Percentiles rank a stretch among this genome's conserved stretches.
Conservation (phyloP, 768 basidiomycete species). For the Stropharia rugosoannulata region DNA sequence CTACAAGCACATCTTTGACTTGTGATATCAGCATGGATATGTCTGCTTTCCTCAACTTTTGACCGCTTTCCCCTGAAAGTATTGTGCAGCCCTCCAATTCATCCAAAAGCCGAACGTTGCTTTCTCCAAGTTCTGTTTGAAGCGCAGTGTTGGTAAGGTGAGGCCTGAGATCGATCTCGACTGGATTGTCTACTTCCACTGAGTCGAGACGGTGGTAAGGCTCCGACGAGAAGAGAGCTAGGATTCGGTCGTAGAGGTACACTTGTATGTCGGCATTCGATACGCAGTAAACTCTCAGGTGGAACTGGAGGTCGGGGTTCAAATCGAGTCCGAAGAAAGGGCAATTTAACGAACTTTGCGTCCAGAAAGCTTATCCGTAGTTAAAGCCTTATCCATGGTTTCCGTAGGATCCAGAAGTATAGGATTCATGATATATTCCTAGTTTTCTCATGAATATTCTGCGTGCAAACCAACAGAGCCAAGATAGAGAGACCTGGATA, state of each 20-base stretch:
- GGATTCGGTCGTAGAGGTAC: conserved; percentile 77
- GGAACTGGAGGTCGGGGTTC: conserved; percentile 61
- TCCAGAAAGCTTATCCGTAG: conserved; percentile 34
- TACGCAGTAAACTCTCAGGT: conserved; percentile 87
- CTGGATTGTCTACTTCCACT: conserved; percentile 19
- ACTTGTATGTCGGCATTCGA: conserved; percentile 75
- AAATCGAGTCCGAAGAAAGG: background rate
- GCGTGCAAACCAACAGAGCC: background rate
- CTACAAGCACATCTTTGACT: conserved; percentile 65
- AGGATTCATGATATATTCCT: conserved; percentile 87
- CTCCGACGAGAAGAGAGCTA: conserved; percentile 84
- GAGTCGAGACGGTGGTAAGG: conserved; percentile 57
- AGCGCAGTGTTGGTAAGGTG: conserved; percentile 95
- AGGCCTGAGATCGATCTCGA: conserved; percentile 52
- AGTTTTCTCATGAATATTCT: background rate
- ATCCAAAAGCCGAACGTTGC: conserved; percentile 72
- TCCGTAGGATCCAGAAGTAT: conserved; percentile 74
- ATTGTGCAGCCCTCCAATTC: conserved; percentile 73
- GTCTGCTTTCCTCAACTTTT: conserved; percentile 25
- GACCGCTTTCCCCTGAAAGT: conserved; percentile 29
- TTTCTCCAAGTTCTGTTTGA: conserved; percentile 66
- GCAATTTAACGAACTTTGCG: conserved; percentile 51
- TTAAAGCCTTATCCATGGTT: conserved; percentile 26
- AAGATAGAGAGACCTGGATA: conserved; percentile 66
- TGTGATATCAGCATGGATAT: conserved; percentile 47